Evolutionary conservation across 2,329 filamentous ascomycete species (phyloP).

Genomic region (Alternaria alternata): DNA sequence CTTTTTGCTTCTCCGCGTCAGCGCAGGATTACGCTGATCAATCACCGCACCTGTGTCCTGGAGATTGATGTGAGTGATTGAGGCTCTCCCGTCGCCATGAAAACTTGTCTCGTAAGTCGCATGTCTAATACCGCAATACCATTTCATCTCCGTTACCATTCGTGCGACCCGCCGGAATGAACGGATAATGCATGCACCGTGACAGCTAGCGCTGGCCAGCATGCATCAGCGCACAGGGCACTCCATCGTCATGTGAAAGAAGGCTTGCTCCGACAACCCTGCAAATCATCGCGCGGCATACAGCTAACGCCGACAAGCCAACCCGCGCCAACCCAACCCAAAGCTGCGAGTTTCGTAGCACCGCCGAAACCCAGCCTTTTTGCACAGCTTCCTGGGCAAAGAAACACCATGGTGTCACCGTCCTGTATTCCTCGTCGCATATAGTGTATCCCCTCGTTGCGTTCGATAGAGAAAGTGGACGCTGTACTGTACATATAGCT

Average conservation of each 20-base stretch:
- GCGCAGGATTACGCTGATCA: rapidly evolving
- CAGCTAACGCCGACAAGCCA: neutral
- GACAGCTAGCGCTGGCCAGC: constrained; percentile 23
- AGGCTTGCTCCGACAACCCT: constrained; percentile 17
- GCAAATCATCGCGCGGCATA: constrained; percentile 26
- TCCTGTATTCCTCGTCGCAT: neutral
- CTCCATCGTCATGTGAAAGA: constrained; percentile 30
- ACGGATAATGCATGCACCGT: constrained; percentile 17
- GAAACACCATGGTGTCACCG: constrained; percentile 1
- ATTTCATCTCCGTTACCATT: neutral
- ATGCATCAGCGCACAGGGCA: constrained; percentile 18
- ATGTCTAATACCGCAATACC: neutral
- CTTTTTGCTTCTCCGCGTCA: constrained; percentile 1
- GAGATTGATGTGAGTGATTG: neutral
- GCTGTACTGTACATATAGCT: neutral
- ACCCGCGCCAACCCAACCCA: neutral
- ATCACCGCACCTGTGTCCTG: neutral
- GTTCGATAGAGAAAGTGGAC: neutral
- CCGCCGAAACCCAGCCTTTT: neutral
- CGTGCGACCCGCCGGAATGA: neutral
- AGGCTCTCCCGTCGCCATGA: neutral
- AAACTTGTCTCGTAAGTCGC: neutral
- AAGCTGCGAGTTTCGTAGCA: neutral
- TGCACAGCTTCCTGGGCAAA: neutral
- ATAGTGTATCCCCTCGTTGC: neutral